Conservation (phyloP, 768 basidiomycete genomes). For the Gymnopilus junonius region DNA sequence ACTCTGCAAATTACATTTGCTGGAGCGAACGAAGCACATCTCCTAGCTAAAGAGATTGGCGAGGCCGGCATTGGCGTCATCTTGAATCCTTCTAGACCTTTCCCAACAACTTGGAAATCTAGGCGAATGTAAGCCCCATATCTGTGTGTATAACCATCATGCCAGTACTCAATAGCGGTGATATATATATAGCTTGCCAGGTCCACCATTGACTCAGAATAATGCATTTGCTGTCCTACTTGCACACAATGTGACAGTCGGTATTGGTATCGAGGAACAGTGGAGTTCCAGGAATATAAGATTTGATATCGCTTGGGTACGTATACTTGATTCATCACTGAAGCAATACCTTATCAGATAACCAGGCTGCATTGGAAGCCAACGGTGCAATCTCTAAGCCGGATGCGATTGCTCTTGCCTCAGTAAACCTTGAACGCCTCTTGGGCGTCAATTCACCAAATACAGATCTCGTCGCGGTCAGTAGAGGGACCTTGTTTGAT, state of each 20-base stretch:
- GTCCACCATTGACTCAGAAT: conserved; percentile 49
- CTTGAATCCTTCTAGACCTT: conserved; percentile 65
- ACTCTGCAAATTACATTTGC: conserved; percentile 52
- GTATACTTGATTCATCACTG: conserved; percentile 20
- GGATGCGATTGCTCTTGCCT: conserved; percentile 42
- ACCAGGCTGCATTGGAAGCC: conserved; percentile 25
- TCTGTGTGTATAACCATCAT: not conserved
- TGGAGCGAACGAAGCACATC: conserved; percentile 69
- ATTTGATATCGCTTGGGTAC: conserved; percentile 80
- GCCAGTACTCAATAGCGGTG: not conserved
- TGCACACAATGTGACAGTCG: conserved; percentile 70
- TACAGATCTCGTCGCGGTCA: conserved; percentile 43
- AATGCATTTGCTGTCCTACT: conserved; percentile 61
- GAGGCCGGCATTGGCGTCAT: conserved; percentile 73
- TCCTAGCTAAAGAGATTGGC: conserved; percentile 75
- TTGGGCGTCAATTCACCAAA: conserved; percentile 39
- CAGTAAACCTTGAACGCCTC: conserved; percentile 46
- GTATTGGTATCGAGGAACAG: conserved; percentile 59
- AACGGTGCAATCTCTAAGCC: conserved; percentile 31
- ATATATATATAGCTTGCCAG: conserved; percentile 39
- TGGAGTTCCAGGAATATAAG: conserved; percentile 68
- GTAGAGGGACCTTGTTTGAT: conserved; percentile 39
- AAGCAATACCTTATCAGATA: not conserved
- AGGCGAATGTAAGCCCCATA: conserved; percentile 54
- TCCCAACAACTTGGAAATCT: conserved; percentile 71